A percentile compares a stretch with the other conserved stretches of the same genome.
Conservation (phyloP, 2,329 filamentous ascomycete genomes). For the Cladobotryum protrusum region DNA sequence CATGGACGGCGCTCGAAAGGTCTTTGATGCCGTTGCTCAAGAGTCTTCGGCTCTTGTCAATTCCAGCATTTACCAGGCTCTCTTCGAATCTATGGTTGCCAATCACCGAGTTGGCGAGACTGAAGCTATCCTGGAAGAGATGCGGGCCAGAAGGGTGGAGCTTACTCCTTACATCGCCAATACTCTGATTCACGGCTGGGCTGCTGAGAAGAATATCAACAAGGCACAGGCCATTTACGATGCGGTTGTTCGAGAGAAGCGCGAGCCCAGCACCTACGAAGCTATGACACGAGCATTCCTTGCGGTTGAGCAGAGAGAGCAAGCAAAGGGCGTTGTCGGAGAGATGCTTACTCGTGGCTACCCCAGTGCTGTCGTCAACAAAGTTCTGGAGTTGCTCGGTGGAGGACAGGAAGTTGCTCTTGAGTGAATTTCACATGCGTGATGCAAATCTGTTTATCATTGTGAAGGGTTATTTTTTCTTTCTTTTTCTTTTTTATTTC, state of each 20-base stretch:
- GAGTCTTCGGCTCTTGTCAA: slow-evolving; percentile 63
- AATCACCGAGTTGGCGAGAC: slow-evolving; percentile 80
- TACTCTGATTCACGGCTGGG: slow-evolving; percentile 96
- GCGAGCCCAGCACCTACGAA: slow-evolving; percentile 97
- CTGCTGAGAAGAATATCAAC: slow-evolving; percentile 69
- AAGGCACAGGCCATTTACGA: slow-evolving; percentile 77
- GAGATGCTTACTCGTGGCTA: slow-evolving; percentile 92
- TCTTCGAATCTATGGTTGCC: slow-evolving; percentile 96
- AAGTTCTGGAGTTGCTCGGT: slow-evolving; percentile 84
- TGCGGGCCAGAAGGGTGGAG: slow-evolving; percentile 67
- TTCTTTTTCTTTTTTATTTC: slow-evolving; percentile 7
- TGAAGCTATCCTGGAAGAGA: slow-evolving; percentile 65
- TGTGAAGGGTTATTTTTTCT: slow-evolving; percentile 16
- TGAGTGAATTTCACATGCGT: slow-evolving; percentile 16
- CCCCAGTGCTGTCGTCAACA: slow-evolving; percentile 83
- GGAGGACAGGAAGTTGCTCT: slow-evolving; percentile 38
- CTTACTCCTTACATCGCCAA: slow-evolving; percentile 98
- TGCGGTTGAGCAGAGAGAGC: slow-evolving; percentile 69
- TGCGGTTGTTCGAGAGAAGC: slow-evolving; percentile 66
- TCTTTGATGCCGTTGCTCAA: slow-evolving; percentile 75
- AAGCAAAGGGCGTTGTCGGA: slow-evolving; percentile 71
- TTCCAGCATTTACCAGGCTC: slow-evolving; percentile 86
- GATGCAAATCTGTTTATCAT: slow-evolving; percentile 6
- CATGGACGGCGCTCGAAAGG: slow-evolving; percentile 70
- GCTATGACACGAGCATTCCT: slow-evolving; percentile 95